Percentiles rank a stretch among this genome's conserved stretches.
Evolutionary conservation across 805 yeast genomes (phyloP).

Genomic region (Saccharomycopsis amapae): DNA sequence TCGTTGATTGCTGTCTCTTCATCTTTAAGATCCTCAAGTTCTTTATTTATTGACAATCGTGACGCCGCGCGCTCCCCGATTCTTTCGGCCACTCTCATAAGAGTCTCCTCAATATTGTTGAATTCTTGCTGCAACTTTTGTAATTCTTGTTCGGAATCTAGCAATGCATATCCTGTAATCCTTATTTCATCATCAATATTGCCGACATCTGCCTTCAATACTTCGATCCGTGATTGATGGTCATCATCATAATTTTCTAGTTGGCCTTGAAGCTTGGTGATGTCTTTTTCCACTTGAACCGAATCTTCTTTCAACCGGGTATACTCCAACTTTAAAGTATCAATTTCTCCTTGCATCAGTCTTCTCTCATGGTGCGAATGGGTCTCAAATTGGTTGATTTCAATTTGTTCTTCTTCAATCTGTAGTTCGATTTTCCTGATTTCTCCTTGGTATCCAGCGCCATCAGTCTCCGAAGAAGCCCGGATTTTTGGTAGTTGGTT

Average conservation of each 20-base stretch:
- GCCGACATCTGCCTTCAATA: neutral
- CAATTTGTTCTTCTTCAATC: neutral
- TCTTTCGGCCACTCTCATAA: neutral
- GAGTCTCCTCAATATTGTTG: neutral
- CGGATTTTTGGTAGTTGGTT: neutral
- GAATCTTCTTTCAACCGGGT: neutral
- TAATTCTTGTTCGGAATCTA: neutral
- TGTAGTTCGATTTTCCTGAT: neutral
- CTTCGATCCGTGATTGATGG: neutral
- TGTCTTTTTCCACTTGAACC: neutral
- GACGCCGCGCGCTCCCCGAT: neutral
- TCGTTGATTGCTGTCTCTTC: neutral
- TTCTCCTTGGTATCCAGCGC: neutral
- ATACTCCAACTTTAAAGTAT: neutral
- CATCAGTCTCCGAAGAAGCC: neutral
- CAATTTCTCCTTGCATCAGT: neutral
- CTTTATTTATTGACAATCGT: neutral
- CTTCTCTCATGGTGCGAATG: neutral
- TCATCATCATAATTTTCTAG: neutral
- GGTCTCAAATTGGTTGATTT: neutral
- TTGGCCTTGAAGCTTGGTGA: neutral
- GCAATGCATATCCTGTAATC: neutral
- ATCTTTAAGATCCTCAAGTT: neutral
- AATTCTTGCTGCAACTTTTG: neutral
- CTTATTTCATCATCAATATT: neutral